These are phyloP conservation scores for Acer saccharum DNA, from an alignment of 345 rosid species.

Conservation along the genomic window DNA sequence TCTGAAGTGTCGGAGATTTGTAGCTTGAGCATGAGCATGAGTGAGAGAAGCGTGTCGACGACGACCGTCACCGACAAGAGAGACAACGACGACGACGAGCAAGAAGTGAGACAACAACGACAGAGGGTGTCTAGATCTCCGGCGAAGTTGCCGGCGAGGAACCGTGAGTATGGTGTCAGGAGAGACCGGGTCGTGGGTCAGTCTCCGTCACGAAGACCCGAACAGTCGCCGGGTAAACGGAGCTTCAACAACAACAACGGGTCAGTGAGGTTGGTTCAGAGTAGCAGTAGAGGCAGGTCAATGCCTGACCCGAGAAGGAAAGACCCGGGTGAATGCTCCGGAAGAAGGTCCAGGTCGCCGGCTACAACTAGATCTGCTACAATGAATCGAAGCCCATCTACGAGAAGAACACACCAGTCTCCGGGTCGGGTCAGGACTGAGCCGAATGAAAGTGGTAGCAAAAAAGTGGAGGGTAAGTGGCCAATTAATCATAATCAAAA, in stretches of 20 bases:
- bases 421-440: slow-evolving; percentile 61
- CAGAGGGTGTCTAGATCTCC: slow-evolving; percentile 49
- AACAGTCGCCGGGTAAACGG: slow-evolving; percentile 55
- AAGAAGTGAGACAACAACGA: slow-evolving; percentile 39
- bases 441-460: slow-evolving; percentile 22
- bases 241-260: slow-evolving; percentile 25
- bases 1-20: slow-evolving; percentile 71
- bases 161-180: slow-evolving; percentile 19
- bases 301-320: slow-evolving; percentile 36
- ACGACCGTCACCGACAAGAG: slow-evolving; percentile 38
- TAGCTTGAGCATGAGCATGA: slow-evolving; percentile 58
- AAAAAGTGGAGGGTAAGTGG: slow-evolving; percentile 23
- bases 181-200: slow-evolving; percentile 38
- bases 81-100: slow-evolving; percentile 39
- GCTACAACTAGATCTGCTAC: slow-evolving; percentile 60
- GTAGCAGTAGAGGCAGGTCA: slow-evolving; percentile 28
- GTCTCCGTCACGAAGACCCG: slow-evolving; percentile 51
- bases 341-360: slow-evolving; percentile 71
- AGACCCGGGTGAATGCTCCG: slow-evolving; percentile 69
- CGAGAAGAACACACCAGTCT: slow-evolving; percentile 49
- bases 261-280: slow-evolving; percentile 38
- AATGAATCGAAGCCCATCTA: slow-evolving; percentile 55
- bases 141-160: slow-evolving; percentile 39
- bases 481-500: slow-evolving; percentile 4
- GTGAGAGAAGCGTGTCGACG: slow-evolving; percentile 66